These are phyloP conservation scores for Isoetes taiwanensis DNA, from an alignment of 75 land plant genomes.

Conservation along the genomic window DNA sequence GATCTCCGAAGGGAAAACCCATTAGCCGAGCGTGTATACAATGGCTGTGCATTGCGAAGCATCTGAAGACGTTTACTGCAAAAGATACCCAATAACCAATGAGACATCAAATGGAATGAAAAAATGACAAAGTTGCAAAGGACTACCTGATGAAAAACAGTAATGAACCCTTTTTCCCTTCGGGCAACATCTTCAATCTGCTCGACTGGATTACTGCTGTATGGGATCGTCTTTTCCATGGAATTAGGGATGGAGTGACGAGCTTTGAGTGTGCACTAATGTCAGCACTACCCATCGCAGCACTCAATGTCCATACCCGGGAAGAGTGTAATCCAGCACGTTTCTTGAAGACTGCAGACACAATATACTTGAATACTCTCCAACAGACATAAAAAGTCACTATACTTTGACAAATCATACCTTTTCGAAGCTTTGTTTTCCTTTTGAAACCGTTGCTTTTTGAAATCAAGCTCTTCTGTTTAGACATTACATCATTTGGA, in stretches of 20 bases:
- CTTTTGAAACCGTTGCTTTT: background rate
- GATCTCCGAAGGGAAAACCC: slow-evolving; percentile 85
- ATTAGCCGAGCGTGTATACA: slow-evolving; percentile 72
- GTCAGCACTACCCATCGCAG: slow-evolving; percentile 3
- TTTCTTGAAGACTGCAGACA: slow-evolving; percentile 33
- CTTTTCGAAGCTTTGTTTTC: slow-evolving; percentile 32
- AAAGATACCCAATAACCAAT: too few relatives aligned
- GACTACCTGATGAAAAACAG: slow-evolving; percentile 28
- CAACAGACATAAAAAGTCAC: too few relatives aligned
- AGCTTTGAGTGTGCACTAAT: slow-evolving; percentile 14
- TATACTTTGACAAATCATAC: slow-evolving; percentile 7
- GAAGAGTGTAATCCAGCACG: slow-evolving; percentile 26
- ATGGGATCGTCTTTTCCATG: slow-evolving; percentile 62
- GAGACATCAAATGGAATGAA: background rate
- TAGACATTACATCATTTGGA: too few relatives aligned
- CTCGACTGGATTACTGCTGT: slow-evolving; percentile 8
- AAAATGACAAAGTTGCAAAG: background rate
- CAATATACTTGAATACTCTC: background rate
- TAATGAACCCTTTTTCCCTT: slow-evolving; percentile 32
- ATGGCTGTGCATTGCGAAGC: slow-evolving; percentile 46
- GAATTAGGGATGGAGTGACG: slow-evolving; percentile 36
- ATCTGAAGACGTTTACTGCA: slow-evolving; percentile 44
- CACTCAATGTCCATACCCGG: slow-evolving; percentile 65
- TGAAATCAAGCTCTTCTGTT: background rate
- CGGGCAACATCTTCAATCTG: slow-evolving; percentile 20